Evolutionary conservation across 441 rosid genomes (phyloP).

Genomic region (Codiaeum variegatum): DNA sequence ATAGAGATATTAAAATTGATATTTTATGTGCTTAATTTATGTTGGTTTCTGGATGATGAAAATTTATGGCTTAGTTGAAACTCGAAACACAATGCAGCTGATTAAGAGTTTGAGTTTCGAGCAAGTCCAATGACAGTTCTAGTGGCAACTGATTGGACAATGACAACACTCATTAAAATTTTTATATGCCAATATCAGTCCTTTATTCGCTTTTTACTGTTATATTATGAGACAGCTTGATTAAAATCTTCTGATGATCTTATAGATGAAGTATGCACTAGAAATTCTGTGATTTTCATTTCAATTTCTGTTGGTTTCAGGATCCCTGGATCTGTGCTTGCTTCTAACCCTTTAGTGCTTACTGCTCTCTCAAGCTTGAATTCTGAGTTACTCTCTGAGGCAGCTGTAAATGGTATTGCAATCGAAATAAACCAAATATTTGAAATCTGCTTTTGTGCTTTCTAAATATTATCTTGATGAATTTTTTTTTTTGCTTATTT

Average conservation of each 20-base stretch:
- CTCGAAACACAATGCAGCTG: neutral
- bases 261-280: conserved; percentile 1
- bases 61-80: neutral
- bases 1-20: no score
- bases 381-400: conserved; percentile 89
- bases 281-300: conserved; percentile 16
- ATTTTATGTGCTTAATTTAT: neutral
- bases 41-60: neutral
- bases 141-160: neutral
- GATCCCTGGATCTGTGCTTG: conserved; percentile 79
- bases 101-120: neutral
- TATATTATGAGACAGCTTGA: neutral
- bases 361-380: conserved; percentile 90
- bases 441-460: neutral
- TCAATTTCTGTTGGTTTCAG: conserved; percentile 51
- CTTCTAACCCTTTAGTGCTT: conserved; percentile 87
- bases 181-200: conserved; percentile 7
- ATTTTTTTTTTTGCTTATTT: neutral
- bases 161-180: neutral
- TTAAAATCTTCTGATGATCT: neutral
- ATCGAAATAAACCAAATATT: conserved; percentile 16
- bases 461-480: neutral
- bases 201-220: conserved; percentile 1
- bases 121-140: neutral
- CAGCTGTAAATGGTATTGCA: conserved; percentile 88